Conservation (phyloP, 129 eudicot species). For the Centrapalus pauciflorus region DNA sequence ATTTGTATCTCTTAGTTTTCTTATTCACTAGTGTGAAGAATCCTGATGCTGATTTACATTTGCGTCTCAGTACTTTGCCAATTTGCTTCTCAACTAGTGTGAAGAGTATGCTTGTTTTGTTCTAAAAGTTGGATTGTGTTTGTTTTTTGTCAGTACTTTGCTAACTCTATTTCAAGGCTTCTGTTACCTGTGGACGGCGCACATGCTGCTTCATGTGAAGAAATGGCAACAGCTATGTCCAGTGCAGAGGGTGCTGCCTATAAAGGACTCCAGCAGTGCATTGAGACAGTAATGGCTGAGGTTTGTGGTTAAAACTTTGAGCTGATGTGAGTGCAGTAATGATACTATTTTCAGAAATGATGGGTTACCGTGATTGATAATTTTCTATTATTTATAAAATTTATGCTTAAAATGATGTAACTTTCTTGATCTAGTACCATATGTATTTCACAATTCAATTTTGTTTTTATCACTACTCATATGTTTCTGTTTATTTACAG, state of each 20-base stretch:
- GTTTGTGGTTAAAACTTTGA: slow-evolving; percentile 35
- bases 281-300: slow-evolving; percentile 98
- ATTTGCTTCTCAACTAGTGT: not conserved
- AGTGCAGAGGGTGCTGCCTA: slow-evolving; percentile 94
- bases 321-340: not conserved
- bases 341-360: not conserved
- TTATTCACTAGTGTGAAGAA: not conserved
- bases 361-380: not conserved
- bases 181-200: slow-evolving; percentile 96
- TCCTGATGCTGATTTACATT: not conserved
- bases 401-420: not conserved
- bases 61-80: not conserved
- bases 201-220: slow-evolving; percentile 96
- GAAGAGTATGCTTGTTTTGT: not conserved
- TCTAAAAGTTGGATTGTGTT: slow-evolving; percentile 5
- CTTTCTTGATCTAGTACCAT: not conserved
- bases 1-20: not conserved
- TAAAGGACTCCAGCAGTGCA: slow-evolving; percentile 98
- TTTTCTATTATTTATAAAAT: not conserved
- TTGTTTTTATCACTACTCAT: not conserved
- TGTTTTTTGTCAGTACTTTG: slow-evolving; percentile 67
- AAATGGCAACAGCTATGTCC: slow-evolving; percentile 95
- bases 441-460: not conserved
- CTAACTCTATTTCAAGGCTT: slow-evolving; percentile 85
- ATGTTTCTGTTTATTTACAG: slow-evolving; percentile 26